These are phyloP conservation scores for Metschnikowia lochheadii DNA, from an alignment of 805 yeast genomes.

Conservation along the genomic window DNA sequence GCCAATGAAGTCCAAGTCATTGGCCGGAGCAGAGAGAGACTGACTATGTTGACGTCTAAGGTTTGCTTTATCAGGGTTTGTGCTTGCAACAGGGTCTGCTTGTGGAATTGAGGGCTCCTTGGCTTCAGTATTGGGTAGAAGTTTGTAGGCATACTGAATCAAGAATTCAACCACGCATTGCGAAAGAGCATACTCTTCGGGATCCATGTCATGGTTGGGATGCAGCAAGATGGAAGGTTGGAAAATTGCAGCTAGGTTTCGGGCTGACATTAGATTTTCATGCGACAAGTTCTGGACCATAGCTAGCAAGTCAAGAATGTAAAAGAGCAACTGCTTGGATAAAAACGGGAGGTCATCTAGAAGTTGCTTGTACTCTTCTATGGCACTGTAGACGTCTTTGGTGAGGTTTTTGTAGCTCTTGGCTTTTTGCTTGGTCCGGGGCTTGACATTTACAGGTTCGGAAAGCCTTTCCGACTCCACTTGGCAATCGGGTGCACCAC, in stretches of 20 bases:
- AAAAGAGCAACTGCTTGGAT: slow-evolving; percentile 77
- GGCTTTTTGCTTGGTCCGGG: slow-evolving; percentile 22
- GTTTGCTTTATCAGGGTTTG: slow-evolving; percentile 5
- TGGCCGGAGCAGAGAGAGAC: slow-evolving; percentile 27
- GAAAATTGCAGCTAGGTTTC: slow-evolving; percentile 91
- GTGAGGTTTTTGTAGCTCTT: slow-evolving; percentile 55
- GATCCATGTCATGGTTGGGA: slow-evolving; percentile 87
- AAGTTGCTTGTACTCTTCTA: slow-evolving; percentile 64
- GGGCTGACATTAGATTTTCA: slow-evolving; percentile 84
- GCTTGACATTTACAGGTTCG: background rate
- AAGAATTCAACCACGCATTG: slow-evolving; percentile 84
- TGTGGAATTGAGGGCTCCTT: slow-evolving; percentile 6
- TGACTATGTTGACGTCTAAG: slow-evolving; percentile 30
- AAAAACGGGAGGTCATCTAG: slow-evolving; percentile 70
- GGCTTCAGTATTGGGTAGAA: slow-evolving; percentile 52
- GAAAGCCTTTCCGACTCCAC: background rate
- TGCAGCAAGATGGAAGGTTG: slow-evolving; percentile 95
- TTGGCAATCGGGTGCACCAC: background rate
- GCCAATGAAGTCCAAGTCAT: slow-evolving; percentile 37
- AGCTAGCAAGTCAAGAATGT: slow-evolving; percentile 80
- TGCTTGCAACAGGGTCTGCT: slow-evolving; percentile 10
- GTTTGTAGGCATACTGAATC: slow-evolving; percentile 77
- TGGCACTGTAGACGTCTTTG: slow-evolving; percentile 62
- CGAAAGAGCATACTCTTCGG: slow-evolving; percentile 84
- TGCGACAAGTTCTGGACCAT: slow-evolving; percentile 76